Percentiles rank a stretch among this genome's conserved stretches.
Evolutionary conservation across 1,284 basidiomycete genomes (phyloP).

Genomic region (Mycena sp.): DNA sequence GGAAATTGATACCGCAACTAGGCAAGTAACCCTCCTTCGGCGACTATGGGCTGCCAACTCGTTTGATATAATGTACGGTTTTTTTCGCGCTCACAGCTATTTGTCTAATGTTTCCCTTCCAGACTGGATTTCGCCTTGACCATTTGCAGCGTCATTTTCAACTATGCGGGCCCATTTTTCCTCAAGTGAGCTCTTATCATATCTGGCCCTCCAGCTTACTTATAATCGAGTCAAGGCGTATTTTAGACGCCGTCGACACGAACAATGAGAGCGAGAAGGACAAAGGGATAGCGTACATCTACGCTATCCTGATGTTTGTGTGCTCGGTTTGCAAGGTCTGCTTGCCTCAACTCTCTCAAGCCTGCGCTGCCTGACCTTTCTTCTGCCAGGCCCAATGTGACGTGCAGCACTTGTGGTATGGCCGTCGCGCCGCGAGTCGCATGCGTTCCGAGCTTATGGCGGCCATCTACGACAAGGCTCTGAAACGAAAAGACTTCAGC

Average conservation of each 20-base stretch:
- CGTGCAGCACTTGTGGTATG: conserved; percentile 55
- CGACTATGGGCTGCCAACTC: conserved; percentile 74
- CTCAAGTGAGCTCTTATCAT: conserved; percentile 58
- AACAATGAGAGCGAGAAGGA: conserved; percentile 15
- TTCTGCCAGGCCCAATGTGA: conserved; percentile 23
- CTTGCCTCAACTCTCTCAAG: neutral
- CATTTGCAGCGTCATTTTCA: conserved; percentile 70
- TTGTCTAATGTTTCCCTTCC: no score
- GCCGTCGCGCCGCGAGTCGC: conserved; percentile 74
- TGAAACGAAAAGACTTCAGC: conserved; percentile 86
- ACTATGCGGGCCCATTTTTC: conserved; percentile 77
- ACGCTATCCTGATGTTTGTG: conserved; percentile 26
- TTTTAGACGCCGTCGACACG: conserved; percentile 55
- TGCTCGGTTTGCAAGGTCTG: conserved; percentile 24
- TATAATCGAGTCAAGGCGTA: conserved; percentile 44
- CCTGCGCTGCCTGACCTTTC: neutral
- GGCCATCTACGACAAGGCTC: conserved; percentile 90
- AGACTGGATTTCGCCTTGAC: conserved; percentile 69
- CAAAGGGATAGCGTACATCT: conserved; percentile 25
- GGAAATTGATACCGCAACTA: no score
- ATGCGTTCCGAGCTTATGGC: conserved; percentile 82
- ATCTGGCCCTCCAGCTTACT: neutral
- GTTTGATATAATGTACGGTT: conserved; percentile 71
- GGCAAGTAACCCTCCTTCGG: conserved; percentile 34
- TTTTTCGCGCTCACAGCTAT: no score